Conservation (phyloP, 2,329 filamentous ascomycete species). For the Paracorniculantispora psalliotae region DNA sequence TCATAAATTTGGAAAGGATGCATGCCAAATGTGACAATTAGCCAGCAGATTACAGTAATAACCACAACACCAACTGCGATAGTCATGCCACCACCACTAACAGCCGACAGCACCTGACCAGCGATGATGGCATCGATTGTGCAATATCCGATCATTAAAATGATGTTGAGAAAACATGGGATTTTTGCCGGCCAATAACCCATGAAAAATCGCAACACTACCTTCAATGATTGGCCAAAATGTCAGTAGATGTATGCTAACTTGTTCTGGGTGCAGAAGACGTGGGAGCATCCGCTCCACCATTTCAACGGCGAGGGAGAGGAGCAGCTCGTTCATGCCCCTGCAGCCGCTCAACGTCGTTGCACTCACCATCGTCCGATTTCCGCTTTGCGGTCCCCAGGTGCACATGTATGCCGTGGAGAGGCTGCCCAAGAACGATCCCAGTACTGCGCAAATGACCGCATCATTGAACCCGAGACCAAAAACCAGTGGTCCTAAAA, state of each 20-base stretch:
- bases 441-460: constrained; percentile 65
- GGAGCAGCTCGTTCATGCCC: background rate
- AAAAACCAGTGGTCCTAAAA: constrained; percentile 64
- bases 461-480: constrained; percentile 67
- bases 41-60: constrained; percentile 68
- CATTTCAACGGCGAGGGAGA: background rate
- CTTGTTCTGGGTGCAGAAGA: too few species aligned
- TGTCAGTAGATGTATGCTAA: background rate
- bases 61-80: constrained; percentile 71
- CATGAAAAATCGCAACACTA: constrained; percentile 73
- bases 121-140: constrained; percentile 76
- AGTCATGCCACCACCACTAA: constrained; percentile 60
- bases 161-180: constrained; percentile 32
- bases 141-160: constrained; percentile 72
- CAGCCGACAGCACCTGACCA: constrained; percentile 69
- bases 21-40: constrained; percentile 59
- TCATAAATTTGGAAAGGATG: constrained; percentile 66
- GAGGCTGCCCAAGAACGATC: constrained; percentile 68
- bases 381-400: constrained; percentile 68
- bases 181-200: constrained; percentile 51
- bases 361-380: constrained; percentile 62
- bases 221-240: constrained; percentile 16
- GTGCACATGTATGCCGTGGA: constrained; percentile 74
- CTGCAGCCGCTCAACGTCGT: background rate
- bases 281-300: background rate